These are phyloP conservation scores for Hypoxylon sp. DNA, from an alignment of 2,329 filamentous ascomycete genomes.

Conservation along the genomic window DNA sequence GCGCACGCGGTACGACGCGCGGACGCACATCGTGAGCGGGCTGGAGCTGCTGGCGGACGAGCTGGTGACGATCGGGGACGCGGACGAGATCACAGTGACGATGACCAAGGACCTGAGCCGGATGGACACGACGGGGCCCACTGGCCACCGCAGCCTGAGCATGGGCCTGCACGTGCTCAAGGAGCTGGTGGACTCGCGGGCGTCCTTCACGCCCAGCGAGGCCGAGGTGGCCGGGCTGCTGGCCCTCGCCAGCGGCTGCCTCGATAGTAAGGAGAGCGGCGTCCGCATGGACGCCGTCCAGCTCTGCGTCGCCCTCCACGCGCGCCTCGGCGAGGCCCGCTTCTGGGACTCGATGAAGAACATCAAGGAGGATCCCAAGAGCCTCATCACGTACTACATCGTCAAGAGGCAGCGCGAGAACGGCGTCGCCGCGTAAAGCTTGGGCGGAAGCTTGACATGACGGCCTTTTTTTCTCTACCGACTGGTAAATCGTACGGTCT, in stretches of 20 bases:
- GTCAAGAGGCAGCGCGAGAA: conserved; percentile 71
- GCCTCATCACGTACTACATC: conserved; percentile 82
- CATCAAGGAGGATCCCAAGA: conserved; percentile 76
- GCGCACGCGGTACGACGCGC: conserved; percentile 71
- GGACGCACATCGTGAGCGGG: conserved; percentile 76
- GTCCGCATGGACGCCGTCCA: conserved; percentile 80
- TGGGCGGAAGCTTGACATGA: not conserved
- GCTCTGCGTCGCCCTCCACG: conserved; percentile 77
- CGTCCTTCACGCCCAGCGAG: conserved; percentile 59
- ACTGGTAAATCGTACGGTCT: not conserved
- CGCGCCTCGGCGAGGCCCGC: conserved; percentile 62
- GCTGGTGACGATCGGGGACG: conserved; percentile 71
- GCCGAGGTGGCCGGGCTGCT: conserved; percentile 61
- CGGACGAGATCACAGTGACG: conserved; percentile 65
- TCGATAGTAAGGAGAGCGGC: conserved; percentile 67
- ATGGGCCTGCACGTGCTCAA: conserved; percentile 71
- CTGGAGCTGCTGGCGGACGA: conserved; percentile 78
- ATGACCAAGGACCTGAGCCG: conserved; percentile 59
- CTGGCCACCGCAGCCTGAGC: conserved; percentile 61
- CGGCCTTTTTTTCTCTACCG: not conserved
- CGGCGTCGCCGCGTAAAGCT: conserved; percentile 12
- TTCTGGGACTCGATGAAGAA: conserved; percentile 75
- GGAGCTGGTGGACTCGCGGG: conserved; percentile 61
- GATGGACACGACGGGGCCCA: conserved; percentile 53
- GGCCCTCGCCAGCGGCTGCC: conserved; percentile 61